These are phyloP conservation scores for Mycena alexandri DNA, from an alignment of 768 basidiomycete genomes.

Conservation along the genomic window DNA sequence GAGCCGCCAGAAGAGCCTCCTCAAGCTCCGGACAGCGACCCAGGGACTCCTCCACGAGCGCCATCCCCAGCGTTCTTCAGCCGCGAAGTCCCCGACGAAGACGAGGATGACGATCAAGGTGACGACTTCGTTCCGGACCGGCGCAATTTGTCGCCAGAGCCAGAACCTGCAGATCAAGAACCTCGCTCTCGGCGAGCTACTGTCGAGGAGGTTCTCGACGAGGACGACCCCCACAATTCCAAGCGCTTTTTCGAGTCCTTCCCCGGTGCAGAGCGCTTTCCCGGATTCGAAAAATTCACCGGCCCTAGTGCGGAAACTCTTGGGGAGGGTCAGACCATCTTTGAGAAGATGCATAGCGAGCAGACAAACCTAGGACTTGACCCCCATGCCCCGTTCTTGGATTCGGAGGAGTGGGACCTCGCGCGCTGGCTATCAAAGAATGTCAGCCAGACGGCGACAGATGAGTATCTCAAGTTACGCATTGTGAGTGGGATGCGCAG, in stretches of 20 bases:
- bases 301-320: background rate
- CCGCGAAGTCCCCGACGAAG: background rate
- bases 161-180: background rate
- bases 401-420: slow-evolving; percentile 45
- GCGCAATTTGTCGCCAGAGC: background rate
- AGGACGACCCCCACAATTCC: slow-evolving; percentile 17
- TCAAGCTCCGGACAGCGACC: background rate
- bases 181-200: background rate
- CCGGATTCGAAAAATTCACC: background rate
- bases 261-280: slow-evolving; percentile 7
- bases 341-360: slow-evolving; percentile 26
- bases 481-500: background rate
- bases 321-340: slow-evolving; percentile 25
- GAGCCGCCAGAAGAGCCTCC: background rate
- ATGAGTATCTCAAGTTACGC: slow-evolving; percentile 45
- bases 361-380: background rate
- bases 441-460: slow-evolving; percentile 44
- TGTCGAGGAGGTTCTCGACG: slow-evolving; percentile 22
- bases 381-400: background rate
- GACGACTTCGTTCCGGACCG: background rate
- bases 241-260: slow-evolving; percentile 5
- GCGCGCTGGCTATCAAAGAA: slow-evolving; percentile 45
- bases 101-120: background rate
- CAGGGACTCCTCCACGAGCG: background rate
- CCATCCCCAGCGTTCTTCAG: slow-evolving; percentile 6